A percentile compares a stretch with the other conserved stretches of the same genome.
Evolutionary conservation across 208 protist genomes (phyloP).

Genomic region (Kentomonas sorsogonicus): DNA sequence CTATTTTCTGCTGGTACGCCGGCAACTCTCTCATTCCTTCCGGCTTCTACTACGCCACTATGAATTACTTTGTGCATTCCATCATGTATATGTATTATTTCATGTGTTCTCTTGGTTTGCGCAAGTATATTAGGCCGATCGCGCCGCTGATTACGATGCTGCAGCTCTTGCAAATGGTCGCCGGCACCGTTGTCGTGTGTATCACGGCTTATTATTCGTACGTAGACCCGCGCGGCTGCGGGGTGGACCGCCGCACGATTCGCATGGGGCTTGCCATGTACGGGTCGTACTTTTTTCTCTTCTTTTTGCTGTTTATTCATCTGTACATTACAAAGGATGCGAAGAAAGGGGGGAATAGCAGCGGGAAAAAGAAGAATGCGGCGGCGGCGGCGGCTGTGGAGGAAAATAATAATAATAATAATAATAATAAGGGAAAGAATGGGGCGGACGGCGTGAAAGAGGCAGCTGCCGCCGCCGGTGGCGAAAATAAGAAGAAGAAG

Average conservation of each 20-base stretch:
- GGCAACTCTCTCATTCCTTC: slow-evolving; percentile 28
- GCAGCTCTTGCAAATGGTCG: slow-evolving; percentile 91
- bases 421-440: slow-evolving; percentile 8
- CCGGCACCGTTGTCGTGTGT: slow-evolving; percentile 62
- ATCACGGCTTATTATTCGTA: slow-evolving; percentile 45
- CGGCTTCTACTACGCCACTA: slow-evolving; percentile 81
- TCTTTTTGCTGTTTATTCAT: slow-evolving; percentile 74
- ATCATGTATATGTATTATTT: slow-evolving; percentile 96
- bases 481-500: neutral
- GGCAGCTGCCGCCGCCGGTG: neutral
- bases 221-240: slow-evolving; percentile 30
- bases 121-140: slow-evolving; percentile 51
- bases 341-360: neutral
- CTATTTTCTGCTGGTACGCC: slow-evolving; percentile 89
- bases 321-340: slow-evolving; percentile 29
- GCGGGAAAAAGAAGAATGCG: neutral
- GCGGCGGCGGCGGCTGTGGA: neutral
- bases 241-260: slow-evolving; percentile 25
- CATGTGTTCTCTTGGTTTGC: slow-evolving; percentile 41
- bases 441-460: neutral
- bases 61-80: slow-evolving; percentile 93
- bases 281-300: slow-evolving; percentile 83
- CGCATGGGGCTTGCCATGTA: slow-evolving; percentile 85
- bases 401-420: slow-evolving; percentile 1
- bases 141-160: slow-evolving; percentile 81